Base-by-base conservation (phyloP, 495 filamentous ascomycete species). In the Ramalina intermedia region DNA sequence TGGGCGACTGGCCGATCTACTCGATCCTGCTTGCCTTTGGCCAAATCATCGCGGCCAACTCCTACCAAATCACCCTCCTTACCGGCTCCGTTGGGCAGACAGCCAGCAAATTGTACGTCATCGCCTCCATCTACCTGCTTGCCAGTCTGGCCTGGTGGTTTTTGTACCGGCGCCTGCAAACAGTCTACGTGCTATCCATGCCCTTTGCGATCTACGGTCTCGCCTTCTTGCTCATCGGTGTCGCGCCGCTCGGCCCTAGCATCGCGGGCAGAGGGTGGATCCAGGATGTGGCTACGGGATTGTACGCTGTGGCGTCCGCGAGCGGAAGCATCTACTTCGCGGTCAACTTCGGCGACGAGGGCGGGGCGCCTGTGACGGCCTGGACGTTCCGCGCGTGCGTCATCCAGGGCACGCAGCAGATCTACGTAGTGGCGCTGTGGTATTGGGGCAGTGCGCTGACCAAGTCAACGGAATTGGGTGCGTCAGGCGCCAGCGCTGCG, bases 1-100 rank as follows among this genome's bases (percentile, higher is more conserved):
- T 68, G 17, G 65, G 62, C n/a, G 79, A 82, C 54, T 87, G 82
- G 82, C 82, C 82, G 0, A 51, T 85, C 9, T 87, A 87, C 63
- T 74, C 80, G 4, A 68, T 87, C 49, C 66, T 85, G 39, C 66
- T 83, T 14, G 79, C 79, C 41, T 65, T 83, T 37, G 76, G 75
- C 6, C 79, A 83, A 55, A 73, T 83, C 48, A 69, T 83, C 33
- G 75, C 79, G 1, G 73, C 75, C 44, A 81, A 79, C 58, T 79
- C 74, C 3, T 79, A 81, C 61, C 79, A 83, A 51, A 76, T 83
- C 55, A 80, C 78, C 6, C 70, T 83, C 16, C 62, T 83, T 16
- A 72, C 68, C 5, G 79, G 79, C 35, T 68, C 74, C 46, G 64
- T 75, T 13, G 76, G 72, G 14, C 66, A 82, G 56, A 66, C 74